A percentile compares a stretch with the other conserved stretches of the same genome.
Evolutionary conservation across 1,139 yeast species (phyloP).

Genomic region (Candida mesenterica): DNA sequence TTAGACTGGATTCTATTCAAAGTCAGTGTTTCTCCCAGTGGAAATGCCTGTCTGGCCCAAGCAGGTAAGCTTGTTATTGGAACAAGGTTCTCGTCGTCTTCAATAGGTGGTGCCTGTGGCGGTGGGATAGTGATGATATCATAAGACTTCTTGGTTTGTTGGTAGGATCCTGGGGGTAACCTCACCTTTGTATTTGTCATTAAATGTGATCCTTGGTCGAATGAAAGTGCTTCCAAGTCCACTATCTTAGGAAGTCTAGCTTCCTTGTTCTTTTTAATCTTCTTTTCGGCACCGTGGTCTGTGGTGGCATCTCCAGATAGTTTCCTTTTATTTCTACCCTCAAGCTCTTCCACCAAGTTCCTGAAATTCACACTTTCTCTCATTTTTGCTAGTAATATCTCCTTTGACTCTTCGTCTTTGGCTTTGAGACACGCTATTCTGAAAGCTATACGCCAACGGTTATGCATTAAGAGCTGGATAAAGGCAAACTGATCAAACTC

Average conservation of each 20-base stretch:
- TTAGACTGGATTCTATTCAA: conserved; percentile 83
- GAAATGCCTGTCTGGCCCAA: conserved; percentile 83
- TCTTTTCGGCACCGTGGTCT: conserved; percentile 5
- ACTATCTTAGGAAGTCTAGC: conserved; percentile 52
- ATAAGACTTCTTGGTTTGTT: conserved; percentile 67
- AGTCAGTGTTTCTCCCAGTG: conserved; percentile 58
- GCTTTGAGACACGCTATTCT: conserved; percentile 45
- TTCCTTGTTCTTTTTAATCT: conserved; percentile 9
- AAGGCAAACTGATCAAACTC: conserved; percentile 52
- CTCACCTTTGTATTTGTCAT: conserved; percentile 66
- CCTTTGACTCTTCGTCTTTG: conserved; percentile 29
- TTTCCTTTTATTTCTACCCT: conserved; percentile 16
- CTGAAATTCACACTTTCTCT: background rate
- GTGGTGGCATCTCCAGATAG: conserved; percentile 10
- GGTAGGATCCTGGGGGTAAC: conserved; percentile 82
- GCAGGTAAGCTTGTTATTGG: conserved; percentile 64
- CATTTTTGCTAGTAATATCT: conserved; percentile 24
- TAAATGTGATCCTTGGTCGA: conserved; percentile 71
- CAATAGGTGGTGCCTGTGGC: conserved; percentile 50
- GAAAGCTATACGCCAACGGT: conserved; percentile 56
- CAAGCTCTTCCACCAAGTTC: background rate
- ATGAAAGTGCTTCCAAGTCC: conserved; percentile 61
- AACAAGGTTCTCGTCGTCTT: conserved; percentile 51
- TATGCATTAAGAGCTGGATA: conserved; percentile 48
- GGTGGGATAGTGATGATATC: conserved; percentile 87